These are phyloP conservation scores for Phytopythium ostracodes DNA, from an alignment of 352 stramenopile species.

Conservation along the genomic window DNA sequence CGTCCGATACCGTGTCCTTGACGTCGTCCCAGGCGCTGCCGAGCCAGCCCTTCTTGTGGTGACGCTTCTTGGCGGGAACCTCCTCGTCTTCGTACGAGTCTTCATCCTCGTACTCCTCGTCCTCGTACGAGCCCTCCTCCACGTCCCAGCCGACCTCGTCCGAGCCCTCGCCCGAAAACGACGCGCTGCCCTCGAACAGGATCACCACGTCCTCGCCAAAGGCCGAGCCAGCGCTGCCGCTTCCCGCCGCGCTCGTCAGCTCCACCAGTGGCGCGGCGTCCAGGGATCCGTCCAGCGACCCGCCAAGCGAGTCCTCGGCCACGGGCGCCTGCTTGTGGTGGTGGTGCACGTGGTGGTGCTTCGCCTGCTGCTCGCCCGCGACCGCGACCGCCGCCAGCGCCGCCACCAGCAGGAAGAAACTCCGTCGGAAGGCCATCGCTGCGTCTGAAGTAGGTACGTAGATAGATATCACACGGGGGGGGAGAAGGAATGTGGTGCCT, in stretches of 20 bases:
- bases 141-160: conserved; percentile 14
- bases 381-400: conserved; percentile 18
- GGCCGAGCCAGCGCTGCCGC: conserved; percentile 11
- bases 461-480: too few relatives aligned
- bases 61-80: conserved; percentile 11
- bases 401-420: conserved; percentile 24
- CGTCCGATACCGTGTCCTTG: conserved; percentile 19
- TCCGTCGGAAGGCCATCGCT: conserved; percentile 23
- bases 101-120: conserved; percentile 17
- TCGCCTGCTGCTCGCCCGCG: conserved; percentile 13
- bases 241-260: conserved; percentile 8
- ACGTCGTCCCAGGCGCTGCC: conserved; percentile 21
- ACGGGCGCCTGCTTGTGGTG: background rate
- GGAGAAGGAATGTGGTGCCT: too few relatives aligned
- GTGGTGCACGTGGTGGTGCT: conserved; percentile 4
- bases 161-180: conserved; percentile 23
- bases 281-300: conserved; percentile 1
- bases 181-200: conserved; percentile 9
- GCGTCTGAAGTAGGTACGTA: too few relatives aligned
- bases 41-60: conserved; percentile 21
- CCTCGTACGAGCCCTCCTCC: conserved; percentile 15
- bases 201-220: background rate
- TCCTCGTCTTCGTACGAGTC: conserved; percentile 14
- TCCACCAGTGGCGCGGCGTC: background rate
- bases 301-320: background rate